A percentile compares a stretch with the other conserved stretches of the same genome.
Evolutionary conservation across 1,139 yeast species (phyloP).

Genomic region (Yamadazyma diospyri): DNA sequence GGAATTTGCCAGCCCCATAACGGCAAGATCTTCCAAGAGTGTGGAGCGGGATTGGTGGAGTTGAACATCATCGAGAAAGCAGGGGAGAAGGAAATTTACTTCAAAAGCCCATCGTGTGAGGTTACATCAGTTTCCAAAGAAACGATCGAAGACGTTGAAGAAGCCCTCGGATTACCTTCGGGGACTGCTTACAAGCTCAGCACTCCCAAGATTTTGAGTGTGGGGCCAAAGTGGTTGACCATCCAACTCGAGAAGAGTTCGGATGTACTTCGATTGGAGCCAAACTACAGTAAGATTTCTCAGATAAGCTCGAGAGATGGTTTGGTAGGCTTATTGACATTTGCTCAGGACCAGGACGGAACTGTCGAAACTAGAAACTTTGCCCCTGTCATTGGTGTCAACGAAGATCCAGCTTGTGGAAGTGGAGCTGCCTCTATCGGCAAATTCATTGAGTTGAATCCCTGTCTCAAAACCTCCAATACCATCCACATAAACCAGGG

Average conservation of each 20-base stretch:
- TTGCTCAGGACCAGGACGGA: conserved; percentile 1
- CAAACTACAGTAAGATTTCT: no score
- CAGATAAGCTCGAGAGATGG: no score
- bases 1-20: neutral
- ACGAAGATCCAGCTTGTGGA: conserved; percentile 1
- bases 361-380: conserved; percentile 1
- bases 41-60: conserved; percentile 1
- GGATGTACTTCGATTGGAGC: no score
- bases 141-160: neutral
- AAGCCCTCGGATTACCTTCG: neutral
- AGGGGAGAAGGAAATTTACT: neutral
- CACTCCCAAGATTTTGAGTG: no score
- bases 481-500: conserved; percentile 1
- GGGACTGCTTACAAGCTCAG: no score
- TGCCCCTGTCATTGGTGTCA: neutral
- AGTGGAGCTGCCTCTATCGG: conserved; percentile 1
- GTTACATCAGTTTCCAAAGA: neutral
- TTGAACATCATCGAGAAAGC: neutral
- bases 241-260: no score
- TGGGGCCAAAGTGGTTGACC: no score
- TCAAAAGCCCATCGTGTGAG: neutral
- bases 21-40: neutral
- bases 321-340: neutral
- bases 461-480: neutral
- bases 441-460: neutral